A percentile compares a stretch with the other conserved stretches of the same genome.
Evolutionary conservation across 2,329 filamentous ascomycete genomes (phyloP).

Genomic region (Cadophora sp.): DNA sequence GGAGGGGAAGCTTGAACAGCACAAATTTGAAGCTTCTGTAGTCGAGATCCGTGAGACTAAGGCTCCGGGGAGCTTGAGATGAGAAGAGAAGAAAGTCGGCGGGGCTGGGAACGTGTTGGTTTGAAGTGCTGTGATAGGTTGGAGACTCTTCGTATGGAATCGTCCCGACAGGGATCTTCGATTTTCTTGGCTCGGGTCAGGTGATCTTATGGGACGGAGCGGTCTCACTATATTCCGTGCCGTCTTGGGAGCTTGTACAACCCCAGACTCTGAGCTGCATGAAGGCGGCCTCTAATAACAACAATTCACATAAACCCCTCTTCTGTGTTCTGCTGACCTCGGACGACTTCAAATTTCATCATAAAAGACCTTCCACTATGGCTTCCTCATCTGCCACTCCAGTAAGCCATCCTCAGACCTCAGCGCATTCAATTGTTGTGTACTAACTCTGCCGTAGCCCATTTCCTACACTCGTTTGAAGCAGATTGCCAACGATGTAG

Average conservation of each 20-base stretch:
- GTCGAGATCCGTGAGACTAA: neutral
- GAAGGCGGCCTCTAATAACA: slow-evolving; percentile 4
- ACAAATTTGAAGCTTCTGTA: slow-evolving; percentile 4
- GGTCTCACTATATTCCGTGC: neutral
- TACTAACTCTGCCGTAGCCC: slow-evolving; percentile 59
- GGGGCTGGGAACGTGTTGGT: slow-evolving; percentile 22
- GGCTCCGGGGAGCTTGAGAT: slow-evolving; percentile 17
- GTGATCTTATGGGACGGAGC: neutral
- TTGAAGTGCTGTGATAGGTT: neutral
- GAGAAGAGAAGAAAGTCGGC: slow-evolving; percentile 6
- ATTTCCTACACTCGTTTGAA: slow-evolving; percentile 78
- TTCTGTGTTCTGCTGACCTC: slow-evolving; percentile 3
- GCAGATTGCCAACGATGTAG: slow-evolving; percentile 85
- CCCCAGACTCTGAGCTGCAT: slow-evolving; percentile 6
- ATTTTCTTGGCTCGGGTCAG: neutral
- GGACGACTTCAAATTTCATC: neutral
- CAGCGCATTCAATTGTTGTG: slow-evolving; percentile 6
- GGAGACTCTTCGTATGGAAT: neutral
- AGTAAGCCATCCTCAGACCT: slow-evolving; percentile 27
- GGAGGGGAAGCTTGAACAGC: neutral
- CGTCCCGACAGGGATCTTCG: neutral
- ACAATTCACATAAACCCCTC: slow-evolving; percentile 16
- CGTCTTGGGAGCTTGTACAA: neutral
- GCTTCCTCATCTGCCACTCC: slow-evolving; percentile 40
- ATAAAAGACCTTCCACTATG: slow-evolving; percentile 29